Evolutionary conservation across 192 early-diverging fungal species (phyloP), one percentile per base, ranked within the genome.

Genomic region (Borealophlyctis nickersoniae): DNA sequence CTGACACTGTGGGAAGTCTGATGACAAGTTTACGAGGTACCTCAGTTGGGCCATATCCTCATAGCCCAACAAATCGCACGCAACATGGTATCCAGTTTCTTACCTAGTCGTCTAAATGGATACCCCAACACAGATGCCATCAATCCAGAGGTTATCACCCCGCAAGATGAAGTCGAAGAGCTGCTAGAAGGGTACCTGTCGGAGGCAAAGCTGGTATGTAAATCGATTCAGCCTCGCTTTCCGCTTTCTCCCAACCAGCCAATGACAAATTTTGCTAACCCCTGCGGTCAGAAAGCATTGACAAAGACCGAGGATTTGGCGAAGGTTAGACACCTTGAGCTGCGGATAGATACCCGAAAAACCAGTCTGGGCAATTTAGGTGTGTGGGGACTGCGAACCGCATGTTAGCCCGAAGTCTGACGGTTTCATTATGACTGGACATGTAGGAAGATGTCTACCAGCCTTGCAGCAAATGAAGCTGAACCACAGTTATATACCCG

Each of bases 401-500:
- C n/a, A n/a, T n/a, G n/a, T n/a, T n/a, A n/a, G n/a, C n/a, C n/a
- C n/a, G n/a, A n/a, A n/a, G n/a, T n/a, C n/a, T n/a, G n/a, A n/a
- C n/a, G n/a, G n/a, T n/a, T n/a, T n/a, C n/a, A 59, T 16, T 32
- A 3, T 67, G 7, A 31, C 16, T 34, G 59, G 19, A n/a, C n/a
- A 24, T 56, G 54, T 52, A 75, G 73, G 73, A 39, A 71, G 69
- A 50, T 32, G 57, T 4, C 61, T 76, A 4, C 70, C 67, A 16
- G 23, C 14, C 16, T 54, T 81, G 11, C 29, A 70, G 39, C 63
- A 76, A 49, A 58, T 81, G 29, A 81, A 81, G 52, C 53, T 81
- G 14, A 73, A 70, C 54, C 67, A 81, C 56, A 75, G 74, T 36
- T 73, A 63, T 52, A 62, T 81, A 4, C 75, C 79, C 2, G 28